Base-by-base conservation (phyloP, 495 filamentous ascomycete species). In the Talaromyces nanjingensis region DNA sequence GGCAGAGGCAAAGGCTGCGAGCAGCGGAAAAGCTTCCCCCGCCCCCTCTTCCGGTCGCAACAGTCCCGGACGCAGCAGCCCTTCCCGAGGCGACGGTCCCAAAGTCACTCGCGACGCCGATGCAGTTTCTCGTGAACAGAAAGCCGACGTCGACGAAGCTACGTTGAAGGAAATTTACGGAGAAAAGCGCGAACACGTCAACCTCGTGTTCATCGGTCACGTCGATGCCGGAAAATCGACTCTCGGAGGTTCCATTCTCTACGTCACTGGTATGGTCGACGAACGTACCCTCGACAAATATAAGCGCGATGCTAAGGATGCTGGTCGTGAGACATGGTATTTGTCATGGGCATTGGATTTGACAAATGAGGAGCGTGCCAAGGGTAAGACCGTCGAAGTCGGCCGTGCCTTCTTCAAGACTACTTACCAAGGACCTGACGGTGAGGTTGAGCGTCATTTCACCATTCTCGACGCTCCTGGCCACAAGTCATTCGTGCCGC, bases 311-410 rank as follows among this genome's bases (percentile, higher is more conserved):
- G 94, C 94, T 25, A 98, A 96, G 79, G 94, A 97, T 14, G 83
- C 92, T 60, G 94, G 94, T 62, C 89, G 93, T 81, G 93, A 98
- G 81, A 91, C 91, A n/a, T 98, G 93, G 96, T 98, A 97, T 72
- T 80, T 97, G 11, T 99, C 93, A 56, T 98, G 93, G 96, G 94
- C 93, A 49, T 84, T 97, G 59, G 96, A 99, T 84, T 76, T 97
- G 68, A 98, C 92, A 45, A 93, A 92, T 69, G 94, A 99, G 76
- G 94, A 99, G 71, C 86, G 96, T 65, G 77, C 91, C 33, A 98
- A 99, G 85, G 94, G 96, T 66, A 98, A 98, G 82, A 98, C 94
- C 1, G 94, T 98, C 56, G 94, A 99, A 74, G 94, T 99, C 69
- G 94, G 94, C 29, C 85, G 93, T 68, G 94, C 91, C 20, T 97